Conservation (phyloP, 768 basidiomycete species). For the Sistotremastrum suecicum region DNA sequence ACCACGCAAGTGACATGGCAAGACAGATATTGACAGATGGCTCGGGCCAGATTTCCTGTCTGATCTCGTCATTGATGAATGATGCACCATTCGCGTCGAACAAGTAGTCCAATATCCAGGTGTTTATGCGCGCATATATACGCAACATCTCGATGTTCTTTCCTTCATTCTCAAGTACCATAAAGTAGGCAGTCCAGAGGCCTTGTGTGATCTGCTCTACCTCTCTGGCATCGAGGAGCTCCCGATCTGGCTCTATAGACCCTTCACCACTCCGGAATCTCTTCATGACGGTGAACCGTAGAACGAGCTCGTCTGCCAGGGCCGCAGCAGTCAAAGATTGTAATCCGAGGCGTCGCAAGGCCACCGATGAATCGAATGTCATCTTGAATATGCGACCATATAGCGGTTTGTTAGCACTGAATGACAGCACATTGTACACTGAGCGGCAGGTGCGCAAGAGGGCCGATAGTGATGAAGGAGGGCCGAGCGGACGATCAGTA, state of each 20-base stretch:
- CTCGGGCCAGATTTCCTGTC: slow-evolving; percentile 40
- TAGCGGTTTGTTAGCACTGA: slow-evolving; percentile 18
- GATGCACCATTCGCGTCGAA: slow-evolving; percentile 48
- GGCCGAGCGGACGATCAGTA: slow-evolving; percentile 23
- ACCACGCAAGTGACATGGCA: slow-evolving; percentile 75
- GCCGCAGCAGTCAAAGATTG: slow-evolving; percentile 20
- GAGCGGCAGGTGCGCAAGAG: slow-evolving; percentile 31
- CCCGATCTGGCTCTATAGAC: slow-evolving; percentile 20
- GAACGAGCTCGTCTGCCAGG: slow-evolving; percentile 49
- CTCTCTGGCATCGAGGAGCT: slow-evolving; percentile 16
- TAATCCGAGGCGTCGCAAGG: slow-evolving; percentile 32
- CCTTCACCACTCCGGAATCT: slow-evolving; percentile 33
- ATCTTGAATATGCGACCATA: slow-evolving; percentile 38
- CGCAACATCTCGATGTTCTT: slow-evolving; percentile 57
- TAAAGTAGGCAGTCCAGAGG: slow-evolving; percentile 55
- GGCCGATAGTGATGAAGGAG: slow-evolving; percentile 31
- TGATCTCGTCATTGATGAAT: slow-evolving; percentile 25
- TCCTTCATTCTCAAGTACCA: slow-evolving; percentile 73
- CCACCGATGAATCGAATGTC: slow-evolving; percentile 43
- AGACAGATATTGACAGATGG: slow-evolving; percentile 38
- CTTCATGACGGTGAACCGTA: slow-evolving; percentile 43
- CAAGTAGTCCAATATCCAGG: slow-evolving; percentile 57
- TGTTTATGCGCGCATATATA: slow-evolving; percentile 48
- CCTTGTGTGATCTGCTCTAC: slow-evolving; percentile 25
- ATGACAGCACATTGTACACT: slow-evolving; percentile 24